Evolutionary conservation across 2,329 filamentous ascomycete species (phyloP).

Genomic region (Xylariaceae sp.): DNA sequence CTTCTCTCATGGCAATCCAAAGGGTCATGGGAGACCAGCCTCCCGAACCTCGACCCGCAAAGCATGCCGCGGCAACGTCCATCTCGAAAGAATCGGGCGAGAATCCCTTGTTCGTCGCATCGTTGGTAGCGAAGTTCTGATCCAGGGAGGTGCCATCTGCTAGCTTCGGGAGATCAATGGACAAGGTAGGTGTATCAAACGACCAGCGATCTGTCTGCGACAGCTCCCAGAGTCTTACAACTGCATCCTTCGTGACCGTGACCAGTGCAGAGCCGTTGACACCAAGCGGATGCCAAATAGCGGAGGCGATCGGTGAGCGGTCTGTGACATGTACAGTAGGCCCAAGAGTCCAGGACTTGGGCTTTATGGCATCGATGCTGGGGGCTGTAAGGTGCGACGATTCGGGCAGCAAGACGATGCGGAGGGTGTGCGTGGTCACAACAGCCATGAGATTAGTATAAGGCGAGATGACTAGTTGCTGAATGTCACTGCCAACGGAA

Average conservation of each 20-base stretch:
- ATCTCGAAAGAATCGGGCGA: slow-evolving; percentile 89
- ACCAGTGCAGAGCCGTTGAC: slow-evolving; percentile 77
- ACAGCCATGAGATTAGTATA: slow-evolving; percentile 79
- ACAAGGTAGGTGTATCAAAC: slow-evolving; percentile 77
- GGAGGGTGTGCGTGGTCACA: slow-evolving; percentile 80
- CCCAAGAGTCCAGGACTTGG: slow-evolving; percentile 87
- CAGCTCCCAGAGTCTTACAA: slow-evolving; percentile 87
- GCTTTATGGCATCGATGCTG: slow-evolving; percentile 66
- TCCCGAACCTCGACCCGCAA: slow-evolving; percentile 62
- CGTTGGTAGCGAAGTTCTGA: slow-evolving; percentile 75
- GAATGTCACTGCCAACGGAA: slow-evolving; percentile 75
- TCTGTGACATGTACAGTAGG: slow-evolving; percentile 89
- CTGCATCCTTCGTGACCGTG: slow-evolving; percentile 82
- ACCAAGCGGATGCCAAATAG: slow-evolving; percentile 89
- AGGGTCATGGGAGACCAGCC: slow-evolving; percentile 96
- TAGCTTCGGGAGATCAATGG: slow-evolving; percentile 84
- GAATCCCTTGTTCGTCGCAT: slow-evolving; percentile 73
- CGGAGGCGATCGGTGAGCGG: slow-evolving; percentile 73
- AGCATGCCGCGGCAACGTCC: slow-evolving; percentile 86
- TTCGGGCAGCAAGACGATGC: slow-evolving; percentile 82
- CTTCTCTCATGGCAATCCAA: slow-evolving; percentile 92
- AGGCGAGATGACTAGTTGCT: slow-evolving; percentile 80
- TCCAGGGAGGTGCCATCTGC: slow-evolving; percentile 78
- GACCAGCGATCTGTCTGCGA: slow-evolving; percentile 80
- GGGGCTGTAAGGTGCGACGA: slow-evolving; percentile 67